A percentile compares a stretch with the other conserved stretches of the same genome.
Evolutionary conservation across 1,284 basidiomycete species (phyloP).

Genomic region (Mycena sp.): DNA sequence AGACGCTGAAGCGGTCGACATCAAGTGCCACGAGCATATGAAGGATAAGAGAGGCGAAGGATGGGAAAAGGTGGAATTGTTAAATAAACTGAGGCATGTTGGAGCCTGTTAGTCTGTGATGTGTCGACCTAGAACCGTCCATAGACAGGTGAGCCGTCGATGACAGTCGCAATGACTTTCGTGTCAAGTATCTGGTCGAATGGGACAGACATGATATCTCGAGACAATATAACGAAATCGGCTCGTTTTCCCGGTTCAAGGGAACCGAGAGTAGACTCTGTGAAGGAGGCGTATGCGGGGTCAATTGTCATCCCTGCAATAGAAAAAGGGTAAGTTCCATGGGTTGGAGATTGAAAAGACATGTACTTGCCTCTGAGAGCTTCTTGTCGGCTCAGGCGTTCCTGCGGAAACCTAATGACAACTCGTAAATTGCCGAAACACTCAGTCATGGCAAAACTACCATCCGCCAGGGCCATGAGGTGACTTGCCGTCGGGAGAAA

Average conservation of each 20-base stretch:
- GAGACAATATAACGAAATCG: slow-evolving; percentile 85
- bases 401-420: slow-evolving; percentile 75
- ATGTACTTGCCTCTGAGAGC: slow-evolving; percentile 64
- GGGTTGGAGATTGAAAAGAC: background rate
- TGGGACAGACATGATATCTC: slow-evolving; percentile 82
- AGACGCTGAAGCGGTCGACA: too few species aligned
- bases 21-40: too few species aligned
- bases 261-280: slow-evolving; percentile 76
- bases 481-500: slow-evolving; percentile 76
- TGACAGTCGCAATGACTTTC: slow-evolving; percentile 76
- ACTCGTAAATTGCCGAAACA: background rate
- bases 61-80: background rate
- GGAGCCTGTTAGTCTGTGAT: slow-evolving; percentile 15
- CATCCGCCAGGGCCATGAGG: slow-evolving; percentile 87
- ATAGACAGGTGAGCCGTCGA: slow-evolving; percentile 80
- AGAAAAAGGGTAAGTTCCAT: background rate
- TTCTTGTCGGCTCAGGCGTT: slow-evolving; percentile 80
- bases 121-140: slow-evolving; percentile 48
- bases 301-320: slow-evolving; percentile 70
- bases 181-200: slow-evolving; percentile 72
- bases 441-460: slow-evolving; percentile 50
- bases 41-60: slow-evolving; percentile 1
- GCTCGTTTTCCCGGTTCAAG: slow-evolving; percentile 83
- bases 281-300: slow-evolving; percentile 88
- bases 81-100: slow-evolving; percentile 19